phyloP scores from a whole-genome alignment of 331 rosid genomes.

The Arachis monticola region DNA sequence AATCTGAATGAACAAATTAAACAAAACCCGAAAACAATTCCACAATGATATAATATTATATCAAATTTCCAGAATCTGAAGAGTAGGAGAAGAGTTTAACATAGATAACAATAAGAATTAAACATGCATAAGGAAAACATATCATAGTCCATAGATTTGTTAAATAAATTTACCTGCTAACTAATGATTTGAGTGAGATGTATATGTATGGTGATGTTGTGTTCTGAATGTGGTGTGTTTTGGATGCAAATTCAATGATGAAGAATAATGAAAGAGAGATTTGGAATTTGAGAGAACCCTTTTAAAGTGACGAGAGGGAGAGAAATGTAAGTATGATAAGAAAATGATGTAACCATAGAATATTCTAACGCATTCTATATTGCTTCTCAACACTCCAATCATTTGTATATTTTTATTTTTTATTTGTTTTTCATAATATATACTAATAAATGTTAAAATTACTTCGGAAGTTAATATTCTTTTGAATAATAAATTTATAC shows the following conservation, averaged over 20 bases:
- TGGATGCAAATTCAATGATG: background rate
- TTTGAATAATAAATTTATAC: too few relatives aligned
- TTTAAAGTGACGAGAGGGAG: background rate
- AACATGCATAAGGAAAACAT: background rate
- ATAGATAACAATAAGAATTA: background rate
- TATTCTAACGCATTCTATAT: background rate
- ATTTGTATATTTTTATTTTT: background rate
- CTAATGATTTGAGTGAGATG: background rate
- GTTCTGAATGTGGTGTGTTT: background rate
- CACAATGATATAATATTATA: background rate
- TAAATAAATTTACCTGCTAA: background rate
- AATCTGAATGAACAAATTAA: background rate
- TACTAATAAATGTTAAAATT: background rate
- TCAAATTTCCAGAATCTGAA: background rate
- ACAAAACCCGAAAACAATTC: background rate
- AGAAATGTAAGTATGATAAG: background rate
- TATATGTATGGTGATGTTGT: background rate
- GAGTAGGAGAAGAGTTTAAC: background rate
- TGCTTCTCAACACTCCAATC: constrained; percentile 9
- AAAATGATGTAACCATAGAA: background rate
- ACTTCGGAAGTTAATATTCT: too few relatives aligned
- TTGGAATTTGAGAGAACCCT: background rate
- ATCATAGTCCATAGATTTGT: background rate
- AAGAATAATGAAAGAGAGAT: background rate
- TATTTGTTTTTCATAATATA: too few relatives aligned